Percentiles rank a stretch among this genome's conserved stretches.
These are phyloP conservation scores for Xylaria cubensis DNA, from an alignment of 495 filamentous ascomycete species.

Conservation along the genomic window DNA sequence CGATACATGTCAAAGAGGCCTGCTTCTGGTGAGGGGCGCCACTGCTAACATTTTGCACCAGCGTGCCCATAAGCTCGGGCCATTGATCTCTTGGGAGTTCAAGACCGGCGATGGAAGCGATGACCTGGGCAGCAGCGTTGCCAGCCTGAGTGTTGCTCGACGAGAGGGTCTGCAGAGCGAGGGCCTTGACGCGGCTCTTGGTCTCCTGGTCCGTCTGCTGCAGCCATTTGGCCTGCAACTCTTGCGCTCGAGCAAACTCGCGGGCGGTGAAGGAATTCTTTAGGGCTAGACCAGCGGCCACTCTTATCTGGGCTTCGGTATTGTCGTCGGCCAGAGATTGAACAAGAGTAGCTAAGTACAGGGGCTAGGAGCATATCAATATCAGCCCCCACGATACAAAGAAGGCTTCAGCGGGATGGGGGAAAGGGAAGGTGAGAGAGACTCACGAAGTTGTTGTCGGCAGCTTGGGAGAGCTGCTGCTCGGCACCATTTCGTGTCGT, in stretches of 20 bases:
- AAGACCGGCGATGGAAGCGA: conserved; percentile 92
- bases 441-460: conserved; percentile 93
- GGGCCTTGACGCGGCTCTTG: conserved; percentile 85
- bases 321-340: conserved; percentile 92
- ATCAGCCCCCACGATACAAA: conserved; percentile 17
- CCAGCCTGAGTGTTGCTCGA: conserved; percentile 81
- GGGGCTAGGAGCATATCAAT: conserved; percentile 62
- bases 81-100: conserved; percentile 93
- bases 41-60: conserved; percentile 90
- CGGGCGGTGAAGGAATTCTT: conserved; percentile 97
- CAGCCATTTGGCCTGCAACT: conserved; percentile 91
- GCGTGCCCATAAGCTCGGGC: conserved; percentile 87
- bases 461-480: conserved; percentile 90
- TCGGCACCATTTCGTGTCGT: conserved; percentile 87
- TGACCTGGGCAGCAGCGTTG: conserved; percentile 89
- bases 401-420: conserved; percentile 31
- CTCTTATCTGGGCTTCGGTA: conserved; percentile 80
- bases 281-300: conserved; percentile 91
- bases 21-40: conserved; percentile 89
- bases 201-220: conserved; percentile 76
- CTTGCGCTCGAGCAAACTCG: conserved; percentile 82
- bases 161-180: conserved; percentile 81
- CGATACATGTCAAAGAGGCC: conserved; percentile 89
- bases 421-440: conserved; percentile 7
- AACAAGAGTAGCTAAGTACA: conserved; percentile 88